Conservation (phyloP, 2,329 filamentous ascomycete genomes). For the Lecanoromycetidae sp. region DNA sequence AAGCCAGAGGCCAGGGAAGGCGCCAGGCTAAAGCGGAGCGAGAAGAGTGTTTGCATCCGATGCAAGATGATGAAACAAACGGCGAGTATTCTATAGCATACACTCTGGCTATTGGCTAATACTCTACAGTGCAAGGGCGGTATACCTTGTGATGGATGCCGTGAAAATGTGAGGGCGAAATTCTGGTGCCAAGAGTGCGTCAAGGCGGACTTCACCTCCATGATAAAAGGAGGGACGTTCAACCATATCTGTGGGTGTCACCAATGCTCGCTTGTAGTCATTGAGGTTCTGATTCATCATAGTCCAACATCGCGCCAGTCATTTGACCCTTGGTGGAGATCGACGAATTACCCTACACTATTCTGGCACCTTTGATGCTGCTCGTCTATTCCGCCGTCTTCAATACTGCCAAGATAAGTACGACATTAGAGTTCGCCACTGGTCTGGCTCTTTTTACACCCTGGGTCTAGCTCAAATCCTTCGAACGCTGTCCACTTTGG, state of each 20-base stretch:
- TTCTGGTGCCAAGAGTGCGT: conserved; percentile 33
- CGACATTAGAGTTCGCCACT: conserved; percentile 3
- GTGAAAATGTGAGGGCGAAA: conserved; percentile 23
- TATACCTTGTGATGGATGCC: conserved; percentile 32
- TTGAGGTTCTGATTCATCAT: neutral
- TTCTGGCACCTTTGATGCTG: neutral
- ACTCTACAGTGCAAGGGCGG: conserved; percentile 30
- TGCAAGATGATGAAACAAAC: conserved; percentile 34
- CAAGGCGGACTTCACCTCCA: conserved; percentile 32
- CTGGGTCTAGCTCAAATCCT: neutral
- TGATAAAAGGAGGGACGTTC: conserved; percentile 34
- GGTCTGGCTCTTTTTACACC: neutral
- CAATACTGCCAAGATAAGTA: neutral
- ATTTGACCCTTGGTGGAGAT: neutral
- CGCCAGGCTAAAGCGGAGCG: conserved; percentile 24
- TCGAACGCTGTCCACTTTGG: neutral
- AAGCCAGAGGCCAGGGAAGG: neutral
- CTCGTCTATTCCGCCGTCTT: neutral
- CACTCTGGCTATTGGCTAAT: conserved; percentile 9
- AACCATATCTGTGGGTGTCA: conserved; percentile 33
- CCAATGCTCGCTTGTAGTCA: neutral
- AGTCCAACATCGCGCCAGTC: conserved; percentile 3
- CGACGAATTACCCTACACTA: neutral
- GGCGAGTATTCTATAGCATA: conserved; percentile 21
- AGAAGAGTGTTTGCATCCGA: conserved; percentile 34